Evolutionary conservation across 139 green algal species (phyloP), one percentile per base, ranked within the genome.

Genomic region (Haematococcus sp.): DNA sequence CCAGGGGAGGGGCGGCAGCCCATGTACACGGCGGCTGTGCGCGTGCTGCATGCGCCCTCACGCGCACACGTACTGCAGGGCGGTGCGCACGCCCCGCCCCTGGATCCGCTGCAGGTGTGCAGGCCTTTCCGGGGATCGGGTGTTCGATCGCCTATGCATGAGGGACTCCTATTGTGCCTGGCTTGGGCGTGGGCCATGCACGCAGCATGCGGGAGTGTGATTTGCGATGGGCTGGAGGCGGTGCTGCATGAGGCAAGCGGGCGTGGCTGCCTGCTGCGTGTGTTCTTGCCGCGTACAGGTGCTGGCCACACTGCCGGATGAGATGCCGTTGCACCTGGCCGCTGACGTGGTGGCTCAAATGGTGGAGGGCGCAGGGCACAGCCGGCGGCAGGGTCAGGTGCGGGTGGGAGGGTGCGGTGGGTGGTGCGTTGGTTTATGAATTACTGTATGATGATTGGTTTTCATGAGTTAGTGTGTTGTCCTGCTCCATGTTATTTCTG

Each of bases 241-340:
- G n/a, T n/a, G n/a, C n/a, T n/a, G n/a, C n/a, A n/a, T n/a, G n/a
- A n/a, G n/a, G n/a, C n/a, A n/a, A n/a, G n/a, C n/a, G n/a, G n/a
- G n/a, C n/a, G n/a, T n/a, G n/a, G n/a, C n/a, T n/a, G n/a, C n/a
- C n/a, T n/a, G n/a, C n/a, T n/a, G n/a, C n/a, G n/a, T n/a, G n/a
- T n/a, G n/a, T n/a, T n/a, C n/a, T n/a, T n/a, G n/a, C n/a, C n/a
- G n/a, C n/a, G n/a, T n/a, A n/a, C 65, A 73, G 74, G 65, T 79
- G 54, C 74, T 94, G 64, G 74, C 83, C 23, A 81, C 88, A 1
- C 80, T 94, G 68, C 70, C 79, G 2, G 76, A 84, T 43, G 72
- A 71, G 56, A 92, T 94, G 88, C 85, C 89, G 13, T 79, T 96
- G 68, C 65, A 79, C n/a, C 40, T 86, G 20, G 91, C 85, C 0